Base-by-base conservation (phyloP, 2,329 filamentous ascomycete genomes). In the Trichoderma simmonsii region DNA sequence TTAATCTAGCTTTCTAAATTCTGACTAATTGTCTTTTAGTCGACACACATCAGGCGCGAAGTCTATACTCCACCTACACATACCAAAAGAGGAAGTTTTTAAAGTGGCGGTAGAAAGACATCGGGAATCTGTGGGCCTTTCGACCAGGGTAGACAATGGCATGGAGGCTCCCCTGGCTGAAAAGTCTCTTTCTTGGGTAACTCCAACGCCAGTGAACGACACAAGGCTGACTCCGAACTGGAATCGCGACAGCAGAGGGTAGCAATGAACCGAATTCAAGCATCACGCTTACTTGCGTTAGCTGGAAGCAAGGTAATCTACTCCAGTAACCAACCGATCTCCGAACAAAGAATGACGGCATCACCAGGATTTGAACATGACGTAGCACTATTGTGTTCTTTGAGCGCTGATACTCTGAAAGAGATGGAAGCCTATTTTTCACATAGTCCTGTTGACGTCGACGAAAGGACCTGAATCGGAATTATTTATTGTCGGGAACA, bases 221-320 rank as follows among this genome's bases (percentile, higher is more conserved):
- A 43, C 9, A 51, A 51, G 4, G 43, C n/a, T 12, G 21, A 28
- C 43, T 1, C 43, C 2, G 9, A 51, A 21, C 4, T 11, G n/a
- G 43, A 51, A 1, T 51, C n/a, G n/a, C 43, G 0, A 8, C 43
- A 12, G 9, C 43, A 21, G 1, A 51, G 43, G 43, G 18, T 21
- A 51, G n/a, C 43, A 51, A 51, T 21, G 43, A 51, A 21, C 43
- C 8, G 43, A 21, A 51, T 51, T 6, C 43, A 51, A 1, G 43
- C 43, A 0, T 21, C 9, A 21, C 18, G 8, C n/a, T 12, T n/a
- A 51, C 1, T 3, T 21, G 0, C 9, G 1, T 51, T 51, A 0
- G 43, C n/a, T 2, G 43, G 43, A 51, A 51, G 1, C 2, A 21
- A 51, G 43, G 4, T 4, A 51, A 21, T 0, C 18, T 51, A 21